A percentile compares a stretch with the other conserved stretches of the same genome.
phyloP scores from a whole-genome alignment of 1,284 basidiomycete species.

The Agaricales sp. region DNA sequence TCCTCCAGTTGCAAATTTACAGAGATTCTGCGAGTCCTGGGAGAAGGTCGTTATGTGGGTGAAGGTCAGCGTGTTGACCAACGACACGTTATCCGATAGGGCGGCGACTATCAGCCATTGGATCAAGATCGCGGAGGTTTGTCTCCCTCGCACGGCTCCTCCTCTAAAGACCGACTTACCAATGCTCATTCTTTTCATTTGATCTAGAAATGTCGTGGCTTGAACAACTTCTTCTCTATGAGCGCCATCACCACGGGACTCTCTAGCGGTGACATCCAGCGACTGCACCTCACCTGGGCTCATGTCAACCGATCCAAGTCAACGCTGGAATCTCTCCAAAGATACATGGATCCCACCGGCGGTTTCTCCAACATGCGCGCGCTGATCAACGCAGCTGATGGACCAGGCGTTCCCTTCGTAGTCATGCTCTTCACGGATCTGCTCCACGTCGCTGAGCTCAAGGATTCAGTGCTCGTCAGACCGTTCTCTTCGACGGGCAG shows the following conservation, averaged over 20 bases:
- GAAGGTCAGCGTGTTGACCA: conserved; percentile 45
- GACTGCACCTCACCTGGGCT: conserved; percentile 59
- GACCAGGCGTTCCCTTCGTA: conserved; percentile 57
- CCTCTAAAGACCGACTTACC: conserved; percentile 1
- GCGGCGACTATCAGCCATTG: conserved; percentile 58
- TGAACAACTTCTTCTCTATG: conserved; percentile 63
- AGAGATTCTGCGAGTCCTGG: conserved; percentile 47
- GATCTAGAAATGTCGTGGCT: conserved; percentile 47
- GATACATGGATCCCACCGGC: conserved; percentile 46
- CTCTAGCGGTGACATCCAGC: conserved; percentile 44
- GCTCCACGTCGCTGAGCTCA: conserved; percentile 42
- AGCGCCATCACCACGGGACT: conserved; percentile 56
- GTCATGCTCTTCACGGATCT: conserved; percentile 54
- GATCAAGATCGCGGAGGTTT: conserved; percentile 69
- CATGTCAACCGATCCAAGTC: conserved; percentile 39
- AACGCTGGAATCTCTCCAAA: conserved; percentile 38
- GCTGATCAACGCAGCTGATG: conserved; percentile 38
- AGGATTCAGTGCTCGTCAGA: conserved; percentile 18
- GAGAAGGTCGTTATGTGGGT: conserved; percentile 59
- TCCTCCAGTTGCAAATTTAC: conserved; percentile 31
- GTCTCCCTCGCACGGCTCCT: conserved; percentile 15
- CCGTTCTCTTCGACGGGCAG: background rate
- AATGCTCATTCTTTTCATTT: conserved; percentile 8
- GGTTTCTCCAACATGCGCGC: conserved; percentile 48
- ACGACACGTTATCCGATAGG: conserved; percentile 38